Percentiles rank a stretch among this genome's conserved stretches.
Conservation (phyloP, 2,329 filamentous ascomycete genomes). For the Bretziella fagacearum region DNA sequence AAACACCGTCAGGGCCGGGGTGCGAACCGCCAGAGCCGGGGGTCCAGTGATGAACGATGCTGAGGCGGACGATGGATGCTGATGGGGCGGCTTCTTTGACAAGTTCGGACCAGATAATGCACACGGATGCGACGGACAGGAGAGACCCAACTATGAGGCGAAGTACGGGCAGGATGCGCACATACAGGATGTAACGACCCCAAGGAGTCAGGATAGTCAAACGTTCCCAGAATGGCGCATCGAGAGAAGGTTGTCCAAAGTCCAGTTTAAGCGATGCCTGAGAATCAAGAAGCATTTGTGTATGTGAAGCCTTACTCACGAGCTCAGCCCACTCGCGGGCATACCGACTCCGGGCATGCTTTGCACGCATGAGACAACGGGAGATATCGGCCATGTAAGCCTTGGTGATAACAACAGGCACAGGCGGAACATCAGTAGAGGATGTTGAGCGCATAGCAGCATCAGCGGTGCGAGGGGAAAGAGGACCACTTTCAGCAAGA, state of each 20-base stretch:
- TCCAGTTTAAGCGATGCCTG: slow-evolving; percentile 64
- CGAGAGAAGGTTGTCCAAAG: slow-evolving; percentile 44
- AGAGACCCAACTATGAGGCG: slow-evolving; percentile 49
- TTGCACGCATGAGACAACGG: slow-evolving; percentile 60
- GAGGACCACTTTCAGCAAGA: slow-evolving; percentile 44
- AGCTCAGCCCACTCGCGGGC: slow-evolving; percentile 71
- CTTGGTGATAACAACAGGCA: slow-evolving; percentile 78
- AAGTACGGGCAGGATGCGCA: slow-evolving; percentile 51
- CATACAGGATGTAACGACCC: slow-evolving; percentile 62
- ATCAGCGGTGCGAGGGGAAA: slow-evolving; percentile 19
- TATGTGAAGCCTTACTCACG: slow-evolving; percentile 54
- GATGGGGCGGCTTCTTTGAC: slow-evolving; percentile 66
- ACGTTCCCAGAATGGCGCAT: slow-evolving; percentile 36
- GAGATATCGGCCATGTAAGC: slow-evolving; percentile 85
- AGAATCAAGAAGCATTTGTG: slow-evolving; percentile 72
- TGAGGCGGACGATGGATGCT: slow-evolving; percentile 51
- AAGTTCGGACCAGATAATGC: slow-evolving; percentile 85
- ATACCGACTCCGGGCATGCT: slow-evolving; percentile 70
- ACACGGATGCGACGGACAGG: slow-evolving; percentile 57
- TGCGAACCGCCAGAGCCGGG: slow-evolving; percentile 21
- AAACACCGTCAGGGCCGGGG: neutral
- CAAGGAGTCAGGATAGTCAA: slow-evolving; percentile 57
- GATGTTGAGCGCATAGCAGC: slow-evolving; percentile 24
- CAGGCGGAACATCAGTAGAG: slow-evolving; percentile 26
- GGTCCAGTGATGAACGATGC: slow-evolving; percentile 58